Conservation (phyloP, 2,329 filamentous ascomycete species). For the Exophiala sideris region DNA sequence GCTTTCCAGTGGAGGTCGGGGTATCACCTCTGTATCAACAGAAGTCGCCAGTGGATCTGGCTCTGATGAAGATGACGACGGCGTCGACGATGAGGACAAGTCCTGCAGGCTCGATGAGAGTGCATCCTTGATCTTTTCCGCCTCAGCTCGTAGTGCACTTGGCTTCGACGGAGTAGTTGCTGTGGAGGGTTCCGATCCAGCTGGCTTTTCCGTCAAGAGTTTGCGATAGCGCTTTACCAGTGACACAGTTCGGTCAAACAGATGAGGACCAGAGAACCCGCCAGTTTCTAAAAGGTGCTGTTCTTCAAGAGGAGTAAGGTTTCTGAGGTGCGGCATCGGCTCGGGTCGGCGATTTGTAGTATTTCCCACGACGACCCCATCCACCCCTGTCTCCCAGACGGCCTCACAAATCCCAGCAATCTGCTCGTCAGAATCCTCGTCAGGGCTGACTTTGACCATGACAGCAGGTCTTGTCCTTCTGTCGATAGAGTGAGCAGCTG, state of each 20-base stretch:
- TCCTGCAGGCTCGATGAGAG: constrained; percentile 3
- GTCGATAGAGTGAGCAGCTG: constrained; percentile 66
- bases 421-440: constrained; percentile 83
- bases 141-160: constrained; percentile 16
- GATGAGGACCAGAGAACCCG: constrained; percentile 84
- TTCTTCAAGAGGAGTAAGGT: constrained; percentile 64
- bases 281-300: constrained; percentile 70
- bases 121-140: constrained; percentile 16
- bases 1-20: constrained; percentile 8
- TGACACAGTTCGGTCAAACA: constrained; percentile 75
- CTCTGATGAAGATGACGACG: background rate
- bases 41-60: constrained; percentile 10
- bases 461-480: constrained; percentile 73
- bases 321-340: constrained; percentile 64
- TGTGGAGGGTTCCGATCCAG: constrained; percentile 1
- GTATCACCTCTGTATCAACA: constrained; percentile 18
- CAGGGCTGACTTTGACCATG: constrained; percentile 97
- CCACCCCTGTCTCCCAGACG: constrained; percentile 77
- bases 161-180: background rate
- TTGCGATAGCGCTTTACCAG: constrained; percentile 77
- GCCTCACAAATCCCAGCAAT: constrained; percentile 85
- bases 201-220: constrained; percentile 54
- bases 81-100: background rate
- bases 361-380: constrained; percentile 95
- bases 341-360: constrained; percentile 82